Evolutionary conservation across 2,329 filamentous ascomycete species (phyloP).

Genomic region (Byssothecium circinans): DNA sequence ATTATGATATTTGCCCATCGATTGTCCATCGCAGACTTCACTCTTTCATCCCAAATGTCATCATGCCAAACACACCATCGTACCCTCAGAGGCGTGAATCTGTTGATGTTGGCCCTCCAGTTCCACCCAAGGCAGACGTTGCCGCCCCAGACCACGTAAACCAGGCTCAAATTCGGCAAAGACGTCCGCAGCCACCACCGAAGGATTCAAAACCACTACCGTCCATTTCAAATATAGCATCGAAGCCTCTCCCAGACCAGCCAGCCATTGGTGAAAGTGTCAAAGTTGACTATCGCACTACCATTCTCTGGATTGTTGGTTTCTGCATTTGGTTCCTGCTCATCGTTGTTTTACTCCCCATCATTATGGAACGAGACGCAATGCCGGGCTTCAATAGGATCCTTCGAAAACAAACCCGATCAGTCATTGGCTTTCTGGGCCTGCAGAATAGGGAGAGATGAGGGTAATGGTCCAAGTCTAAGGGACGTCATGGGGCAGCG

Average conservation of each 20-base stretch:
- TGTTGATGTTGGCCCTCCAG: background rate
- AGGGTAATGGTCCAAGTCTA: background rate
- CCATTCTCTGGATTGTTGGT: slow-evolving; percentile 17
- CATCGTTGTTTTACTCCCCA: slow-evolving; percentile 27
- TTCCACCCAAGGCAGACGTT: background rate
- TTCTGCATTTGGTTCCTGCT: slow-evolving; percentile 27
- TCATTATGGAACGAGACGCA: slow-evolving; percentile 31
- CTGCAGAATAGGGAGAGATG: background rate
- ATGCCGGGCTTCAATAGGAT: slow-evolving; percentile 29
- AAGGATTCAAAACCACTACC: slow-evolving; percentile 18
- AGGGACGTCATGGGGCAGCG: background rate
- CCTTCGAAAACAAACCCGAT: slow-evolving; percentile 11
- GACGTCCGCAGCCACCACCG: background rate
- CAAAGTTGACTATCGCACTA: slow-evolving; percentile 1
- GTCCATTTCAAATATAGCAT: slow-evolving; percentile 3
- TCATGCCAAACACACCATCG: background rate
- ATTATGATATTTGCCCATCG: no score
- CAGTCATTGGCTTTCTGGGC: background rate
- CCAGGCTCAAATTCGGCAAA: background rate
- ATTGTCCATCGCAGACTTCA: background rate
- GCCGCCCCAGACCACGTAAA: background rate
- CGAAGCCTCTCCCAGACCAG: slow-evolving; percentile 18
- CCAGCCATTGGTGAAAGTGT: slow-evolving; percentile 1
- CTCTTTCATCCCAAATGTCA: background rate
- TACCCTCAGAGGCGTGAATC: background rate